These are phyloP conservation scores for Geosmithia flava DNA, from an alignment of 2,329 filamentous ascomycete species.

Conservation along the genomic window DNA sequence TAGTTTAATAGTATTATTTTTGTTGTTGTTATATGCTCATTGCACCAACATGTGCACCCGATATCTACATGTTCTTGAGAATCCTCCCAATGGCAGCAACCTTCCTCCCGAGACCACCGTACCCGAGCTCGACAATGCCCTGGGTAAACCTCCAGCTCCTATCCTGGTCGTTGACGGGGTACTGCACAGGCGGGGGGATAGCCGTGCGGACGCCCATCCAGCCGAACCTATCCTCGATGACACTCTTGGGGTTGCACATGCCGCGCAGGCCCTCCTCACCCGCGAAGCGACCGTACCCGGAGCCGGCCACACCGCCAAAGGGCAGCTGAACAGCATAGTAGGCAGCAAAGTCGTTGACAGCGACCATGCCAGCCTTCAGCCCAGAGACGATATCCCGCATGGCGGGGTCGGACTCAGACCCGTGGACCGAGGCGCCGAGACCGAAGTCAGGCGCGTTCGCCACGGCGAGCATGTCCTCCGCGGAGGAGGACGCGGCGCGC, in stretches of 20 bases:
- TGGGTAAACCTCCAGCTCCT: conserved; percentile 53
- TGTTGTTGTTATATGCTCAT: too few relatives aligned
- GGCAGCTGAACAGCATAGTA: conserved; percentile 92
- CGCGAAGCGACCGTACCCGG: conserved; percentile 86
- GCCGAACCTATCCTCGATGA: conserved; percentile 63
- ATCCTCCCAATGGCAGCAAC: conserved; percentile 25
- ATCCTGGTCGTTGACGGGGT: conserved; percentile 59
- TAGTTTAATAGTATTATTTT: too few relatives aligned
- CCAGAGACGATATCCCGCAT: conserved; percentile 53
- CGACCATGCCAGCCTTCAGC: conserved; percentile 78
- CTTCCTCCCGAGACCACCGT: conserved; percentile 30
- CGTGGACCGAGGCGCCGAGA: conserved; percentile 83
- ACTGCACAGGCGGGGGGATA: conserved; percentile 71
- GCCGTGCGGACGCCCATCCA: conserved; percentile 55
- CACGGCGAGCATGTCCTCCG: conserved; percentile 55
- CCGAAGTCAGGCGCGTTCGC: conserved; percentile 80
- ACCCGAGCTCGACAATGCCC: conserved; percentile 49
- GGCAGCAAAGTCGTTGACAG: conserved; percentile 88
- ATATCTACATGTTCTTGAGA: conserved; percentile 24
- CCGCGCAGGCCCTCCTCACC: conserved; percentile 78
- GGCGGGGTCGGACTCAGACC: conserved; percentile 45
- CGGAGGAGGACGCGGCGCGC: conserved; percentile 49
- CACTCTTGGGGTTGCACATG: conserved; percentile 76
- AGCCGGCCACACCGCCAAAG: conserved; percentile 83
- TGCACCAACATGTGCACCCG: too few relatives aligned